Evolutionary conservation across 129 eudicot species (phyloP).

Genomic region (Artemisia annua): DNA sequence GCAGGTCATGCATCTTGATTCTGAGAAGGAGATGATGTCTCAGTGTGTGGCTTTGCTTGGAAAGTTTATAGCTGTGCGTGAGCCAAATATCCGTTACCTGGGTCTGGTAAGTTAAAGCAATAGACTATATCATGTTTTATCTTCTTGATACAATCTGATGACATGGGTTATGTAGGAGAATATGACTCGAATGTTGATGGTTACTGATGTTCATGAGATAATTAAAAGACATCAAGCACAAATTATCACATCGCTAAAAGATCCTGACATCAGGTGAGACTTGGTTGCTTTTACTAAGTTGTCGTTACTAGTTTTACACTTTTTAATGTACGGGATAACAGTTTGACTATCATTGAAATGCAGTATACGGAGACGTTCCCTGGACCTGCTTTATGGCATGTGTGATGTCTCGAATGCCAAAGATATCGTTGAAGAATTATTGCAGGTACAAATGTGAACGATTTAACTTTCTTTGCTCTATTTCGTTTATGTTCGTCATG

Average conservation of each 20-base stretch:
- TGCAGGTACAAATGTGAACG: constrained; percentile 60
- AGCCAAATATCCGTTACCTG: constrained; percentile 94
- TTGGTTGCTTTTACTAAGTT: background rate
- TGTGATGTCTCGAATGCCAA: constrained; percentile 98
- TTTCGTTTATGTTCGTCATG: background rate
- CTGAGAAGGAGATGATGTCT: constrained; percentile 99
- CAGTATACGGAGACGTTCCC: constrained; percentile 96
- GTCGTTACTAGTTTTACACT: background rate
- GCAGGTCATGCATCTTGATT: constrained; percentile 99
- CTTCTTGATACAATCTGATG: constrained; percentile 34
- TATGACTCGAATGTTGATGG: constrained; percentile 99
- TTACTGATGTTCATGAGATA: constrained; percentile 93
- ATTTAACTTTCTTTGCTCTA: background rate
- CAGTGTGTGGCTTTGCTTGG: constrained; percentile 99
- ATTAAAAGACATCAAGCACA: constrained; percentile 98
- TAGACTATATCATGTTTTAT: background rate
- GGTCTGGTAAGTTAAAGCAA: constrained; percentile 74
- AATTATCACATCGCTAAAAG: constrained; percentile 90
- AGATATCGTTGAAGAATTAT: constrained; percentile 94
- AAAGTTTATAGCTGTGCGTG: constrained; percentile 97
- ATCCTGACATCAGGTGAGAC: constrained; percentile 91
- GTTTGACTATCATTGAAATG: constrained; percentile 5
- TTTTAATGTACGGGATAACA: background rate
- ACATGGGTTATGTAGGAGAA: constrained; percentile 74
- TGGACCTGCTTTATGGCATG: constrained; percentile 98